A percentile compares a stretch with the other conserved stretches of the same genome.
Evolutionary conservation across 495 filamentous ascomycete species (phyloP).

Genomic region (Umbilicaria muhlenbergii): DNA sequence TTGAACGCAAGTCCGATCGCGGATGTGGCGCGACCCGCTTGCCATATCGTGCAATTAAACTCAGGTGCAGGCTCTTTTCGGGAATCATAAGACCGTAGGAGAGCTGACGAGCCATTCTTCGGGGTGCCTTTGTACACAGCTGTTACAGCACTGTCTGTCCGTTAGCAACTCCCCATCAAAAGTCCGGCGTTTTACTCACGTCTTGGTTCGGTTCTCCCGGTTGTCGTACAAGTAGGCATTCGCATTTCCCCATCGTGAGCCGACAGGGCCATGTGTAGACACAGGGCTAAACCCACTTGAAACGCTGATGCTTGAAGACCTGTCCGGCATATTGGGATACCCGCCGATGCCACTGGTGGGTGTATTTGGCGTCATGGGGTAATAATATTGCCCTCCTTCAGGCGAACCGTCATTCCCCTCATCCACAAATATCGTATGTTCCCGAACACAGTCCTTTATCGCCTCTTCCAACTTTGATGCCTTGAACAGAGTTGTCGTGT

Average conservation of each 20-base stretch:
- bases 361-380: background rate
- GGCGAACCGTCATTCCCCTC: slow-evolving; percentile 56
- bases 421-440: slow-evolving; percentile 65
- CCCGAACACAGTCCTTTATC: slow-evolving; percentile 74
- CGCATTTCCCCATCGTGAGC: slow-evolving; percentile 37
- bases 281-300: slow-evolving; percentile 19
- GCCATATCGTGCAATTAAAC: slow-evolving; percentile 85
- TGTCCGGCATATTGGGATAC: slow-evolving; percentile 4
- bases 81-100: slow-evolving; percentile 89
- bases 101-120: slow-evolving; percentile 44
- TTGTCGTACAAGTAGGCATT: slow-evolving; percentile 62
- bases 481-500: slow-evolving; percentile 88
- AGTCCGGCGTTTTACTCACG: slow-evolving; percentile 39
- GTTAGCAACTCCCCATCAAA: slow-evolving; percentile 15
- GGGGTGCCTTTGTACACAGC: slow-evolving; percentile 75
- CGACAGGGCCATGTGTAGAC: slow-evolving; percentile 14
- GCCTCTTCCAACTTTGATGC: slow-evolving; percentile 89
- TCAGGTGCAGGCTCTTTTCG: slow-evolving; percentile 78
- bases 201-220: slow-evolving; percentile 78
- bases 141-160: slow-evolving; percentile 54
- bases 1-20: slow-evolving; percentile 92
- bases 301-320: slow-evolving; percentile 16
- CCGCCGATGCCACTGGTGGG: background rate
- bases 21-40: slow-evolving; percentile 87
- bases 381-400: slow-evolving; percentile 14